These are phyloP conservation scores for Pterocarpus macrocarpus DNA, from an alignment of 306 rosid genomes.

Conservation along the genomic window DNA sequence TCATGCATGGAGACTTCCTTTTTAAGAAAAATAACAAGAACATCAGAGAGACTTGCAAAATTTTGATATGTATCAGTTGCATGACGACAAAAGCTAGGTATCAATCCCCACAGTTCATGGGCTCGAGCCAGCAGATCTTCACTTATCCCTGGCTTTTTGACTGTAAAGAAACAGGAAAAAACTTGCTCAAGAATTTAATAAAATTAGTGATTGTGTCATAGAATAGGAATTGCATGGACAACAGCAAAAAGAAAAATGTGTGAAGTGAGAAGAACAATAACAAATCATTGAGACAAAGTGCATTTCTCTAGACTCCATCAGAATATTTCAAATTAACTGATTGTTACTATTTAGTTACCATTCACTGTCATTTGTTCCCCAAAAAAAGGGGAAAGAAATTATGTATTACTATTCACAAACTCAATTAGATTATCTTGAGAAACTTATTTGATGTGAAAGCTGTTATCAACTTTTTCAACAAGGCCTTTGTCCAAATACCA, in stretches of 20 bases:
- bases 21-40: slow-evolving; percentile 70
- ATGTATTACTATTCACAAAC: not conserved
- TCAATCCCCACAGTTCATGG: slow-evolving; percentile 72
- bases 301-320: not conserved
- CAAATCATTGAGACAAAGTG: slow-evolving; percentile 1
- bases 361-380: not conserved
- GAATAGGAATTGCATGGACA: slow-evolving; percentile 29
- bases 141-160: slow-evolving; percentile 54
- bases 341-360: not conserved
- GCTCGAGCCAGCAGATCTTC: slow-evolving; percentile 70
- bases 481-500: not conserved
- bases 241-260: slow-evolving; percentile 6
- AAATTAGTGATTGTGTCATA: slow-evolving; percentile 31
- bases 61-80: slow-evolving; percentile 74
- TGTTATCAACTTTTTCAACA: not conserved
- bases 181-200: slow-evolving; percentile 19
- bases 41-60: slow-evolving; percentile 59
- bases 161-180: slow-evolving; percentile 53
- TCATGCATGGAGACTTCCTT: slow-evolving; percentile 78
- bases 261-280: slow-evolving; percentile 2
- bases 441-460: not conserved
- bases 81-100: slow-evolving; percentile 85
- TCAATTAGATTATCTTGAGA: not conserved
- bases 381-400: not conserved
- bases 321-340: not conserved